Conservation (phyloP, 257 asterid species). For the Ballota nigra region DNA sequence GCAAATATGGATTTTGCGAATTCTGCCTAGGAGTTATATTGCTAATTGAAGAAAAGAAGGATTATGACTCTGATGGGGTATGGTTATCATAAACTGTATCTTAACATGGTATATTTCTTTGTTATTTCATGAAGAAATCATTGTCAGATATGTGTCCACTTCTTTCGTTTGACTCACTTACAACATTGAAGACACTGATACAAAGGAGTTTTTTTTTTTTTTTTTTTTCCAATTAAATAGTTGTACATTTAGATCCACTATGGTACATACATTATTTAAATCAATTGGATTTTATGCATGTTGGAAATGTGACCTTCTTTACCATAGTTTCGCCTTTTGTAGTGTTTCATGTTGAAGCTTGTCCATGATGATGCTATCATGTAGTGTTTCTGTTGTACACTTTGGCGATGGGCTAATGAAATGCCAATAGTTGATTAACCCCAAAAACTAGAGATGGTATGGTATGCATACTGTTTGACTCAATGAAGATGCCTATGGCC, state of each 20-base stretch:
- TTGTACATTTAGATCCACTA: too few relatives aligned
- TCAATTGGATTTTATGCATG: not conserved
- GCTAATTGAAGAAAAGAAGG: slow-evolving; percentile 58
- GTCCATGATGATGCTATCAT: not conserved
- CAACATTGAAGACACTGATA: not conserved
- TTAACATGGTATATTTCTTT: not conserved
- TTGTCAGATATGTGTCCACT: not conserved
- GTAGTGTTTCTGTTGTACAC: not conserved
- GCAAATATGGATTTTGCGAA: slow-evolving; percentile 64
- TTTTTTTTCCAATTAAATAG: too few relatives aligned
- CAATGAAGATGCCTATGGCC: not conserved
- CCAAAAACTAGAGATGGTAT: not conserved
- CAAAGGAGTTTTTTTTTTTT: too few relatives aligned
- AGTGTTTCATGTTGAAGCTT: not conserved
- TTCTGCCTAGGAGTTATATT: slow-evolving; percentile 58
- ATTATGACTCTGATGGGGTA: slow-evolving; percentile 85
- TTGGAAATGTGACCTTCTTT: not conserved
- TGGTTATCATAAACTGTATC: slow-evolving; percentile 22
- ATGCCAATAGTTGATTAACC: not conserved
- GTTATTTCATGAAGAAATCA: not conserved
- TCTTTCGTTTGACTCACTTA: not conserved
- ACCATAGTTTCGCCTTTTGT: not conserved
- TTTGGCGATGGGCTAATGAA: not conserved
- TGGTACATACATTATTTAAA: not conserved
- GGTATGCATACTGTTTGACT: not conserved